phyloP scores from a whole-genome alignment of 2,329 filamentous ascomycete species.

The Diplodia seriata region DNA sequence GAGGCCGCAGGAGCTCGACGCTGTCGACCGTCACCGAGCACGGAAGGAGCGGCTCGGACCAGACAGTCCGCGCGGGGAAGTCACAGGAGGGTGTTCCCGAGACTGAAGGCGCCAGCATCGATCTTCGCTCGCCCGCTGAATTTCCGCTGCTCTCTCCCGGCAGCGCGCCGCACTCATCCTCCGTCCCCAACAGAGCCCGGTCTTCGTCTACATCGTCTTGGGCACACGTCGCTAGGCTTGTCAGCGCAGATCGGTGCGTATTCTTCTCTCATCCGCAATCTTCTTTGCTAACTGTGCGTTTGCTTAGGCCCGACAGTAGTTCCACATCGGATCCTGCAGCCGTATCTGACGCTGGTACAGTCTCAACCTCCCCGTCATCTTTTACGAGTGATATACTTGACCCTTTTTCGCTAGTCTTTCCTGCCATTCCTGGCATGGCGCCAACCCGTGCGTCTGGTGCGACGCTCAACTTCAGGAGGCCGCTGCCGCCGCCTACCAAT shows the following conservation, averaged over 20 bases:
- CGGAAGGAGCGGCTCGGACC: constrained; percentile 13
- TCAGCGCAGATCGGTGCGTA: constrained; percentile 15
- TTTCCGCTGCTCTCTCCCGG: constrained; percentile 17
- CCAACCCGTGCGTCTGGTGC: background rate
- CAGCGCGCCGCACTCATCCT: background rate
- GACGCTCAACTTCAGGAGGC: background rate
- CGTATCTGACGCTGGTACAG: constrained; percentile 31
- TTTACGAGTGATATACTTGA: constrained; percentile 21
- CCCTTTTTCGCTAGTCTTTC: background rate
- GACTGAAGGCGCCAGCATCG: background rate
- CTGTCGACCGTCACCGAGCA: background rate
- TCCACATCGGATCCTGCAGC: constrained; percentile 19
- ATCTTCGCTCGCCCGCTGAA: constrained; percentile 6
- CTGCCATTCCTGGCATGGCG: constrained; percentile 5
- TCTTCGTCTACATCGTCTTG: constrained; percentile 12
- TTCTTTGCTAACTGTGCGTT: background rate
- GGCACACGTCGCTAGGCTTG: constrained; percentile 29
- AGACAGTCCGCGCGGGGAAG: background rate
- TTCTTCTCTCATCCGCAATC: background rate
- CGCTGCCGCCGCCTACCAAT: background rate
- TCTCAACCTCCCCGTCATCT: constrained; percentile 30
- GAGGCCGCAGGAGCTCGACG: background rate
- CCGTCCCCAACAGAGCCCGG: background rate
- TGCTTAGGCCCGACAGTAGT: constrained; percentile 2
- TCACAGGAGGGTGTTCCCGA: background rate